Conservation (phyloP, 106 monocot genomes). For the Posidonia australis region DNA sequence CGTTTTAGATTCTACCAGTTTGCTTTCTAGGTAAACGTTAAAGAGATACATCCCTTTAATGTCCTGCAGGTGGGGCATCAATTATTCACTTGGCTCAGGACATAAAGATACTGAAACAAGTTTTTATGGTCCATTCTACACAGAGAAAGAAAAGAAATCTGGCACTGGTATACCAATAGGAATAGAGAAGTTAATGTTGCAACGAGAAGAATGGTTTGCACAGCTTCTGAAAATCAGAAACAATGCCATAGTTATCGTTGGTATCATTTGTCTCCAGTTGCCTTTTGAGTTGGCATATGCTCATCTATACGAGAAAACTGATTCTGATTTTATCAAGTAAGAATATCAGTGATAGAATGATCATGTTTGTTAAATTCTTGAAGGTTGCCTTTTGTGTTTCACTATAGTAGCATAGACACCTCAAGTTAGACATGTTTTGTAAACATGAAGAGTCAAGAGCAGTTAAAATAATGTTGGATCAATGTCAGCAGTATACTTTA, state of each 20-base stretch:
- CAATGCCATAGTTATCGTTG: conserved; percentile 59
- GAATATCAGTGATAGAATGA: not conserved
- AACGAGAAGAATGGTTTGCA: conserved; percentile 83
- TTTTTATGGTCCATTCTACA: conserved; percentile 1
- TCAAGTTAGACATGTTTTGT: too few relatives aligned
- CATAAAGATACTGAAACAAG: conserved; percentile 30
- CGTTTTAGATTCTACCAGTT: not conserved
- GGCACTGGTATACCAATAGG: not conserved
- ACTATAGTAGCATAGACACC: not conserved
- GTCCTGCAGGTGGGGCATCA: conserved; percentile 72
- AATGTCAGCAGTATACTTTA: too few relatives aligned
- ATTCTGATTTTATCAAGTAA: conserved; percentile 66
- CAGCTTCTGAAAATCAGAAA: conserved; percentile 63
- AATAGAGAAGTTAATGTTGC: not conserved
- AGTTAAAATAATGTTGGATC: too few relatives aligned
- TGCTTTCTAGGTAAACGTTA: not conserved
- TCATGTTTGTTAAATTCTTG: not conserved
- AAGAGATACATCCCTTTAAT: not conserved
- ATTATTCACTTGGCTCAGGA: conserved; percentile 35
- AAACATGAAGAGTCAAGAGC: too few relatives aligned
- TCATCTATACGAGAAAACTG: conserved; percentile 64
- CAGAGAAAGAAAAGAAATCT: not conserved
- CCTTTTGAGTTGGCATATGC: conserved; percentile 94
- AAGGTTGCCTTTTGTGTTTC: not conserved
- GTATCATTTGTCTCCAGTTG: conserved; percentile 82